phyloP scores from a whole-genome alignment of 2,329 filamentous ascomycete genomes.

The Monilinia laxa region DNA sequence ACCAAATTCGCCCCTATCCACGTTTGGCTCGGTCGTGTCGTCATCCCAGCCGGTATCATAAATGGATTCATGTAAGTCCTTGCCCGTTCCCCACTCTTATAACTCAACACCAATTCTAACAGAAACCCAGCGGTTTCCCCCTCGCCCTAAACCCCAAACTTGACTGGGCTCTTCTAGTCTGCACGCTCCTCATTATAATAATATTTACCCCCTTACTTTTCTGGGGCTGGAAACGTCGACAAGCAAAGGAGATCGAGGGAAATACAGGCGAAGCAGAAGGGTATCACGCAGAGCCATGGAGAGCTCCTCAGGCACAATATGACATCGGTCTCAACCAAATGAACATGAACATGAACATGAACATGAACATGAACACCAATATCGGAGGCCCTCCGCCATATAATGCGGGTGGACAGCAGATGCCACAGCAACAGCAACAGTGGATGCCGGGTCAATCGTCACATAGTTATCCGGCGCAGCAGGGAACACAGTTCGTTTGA shows the following conservation, averaged over 20 bases:
- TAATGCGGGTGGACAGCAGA: neutral
- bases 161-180: constrained; percentile 49
- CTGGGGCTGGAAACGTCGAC: constrained; percentile 25
- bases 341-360: constrained; percentile 2
- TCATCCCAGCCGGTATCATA: constrained; percentile 53
- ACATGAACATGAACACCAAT: neutral
- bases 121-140: constrained; percentile 51
- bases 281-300: constrained; percentile 22
- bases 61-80: constrained; percentile 56
- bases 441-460: neutral
- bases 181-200: constrained; percentile 47
- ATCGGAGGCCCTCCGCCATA: constrained; percentile 7
- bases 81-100: neutral
- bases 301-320: constrained; percentile 12
- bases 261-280: constrained; percentile 8
- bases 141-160: constrained; percentile 53
- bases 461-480: constrained; percentile 13
- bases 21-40: constrained; percentile 55
- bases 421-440: neutral
- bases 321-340: constrained; percentile 19
- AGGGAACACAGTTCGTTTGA: constrained; percentile 19
- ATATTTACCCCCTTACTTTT: constrained; percentile 39
- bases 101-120: neutral
- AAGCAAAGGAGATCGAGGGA: constrained; percentile 1
- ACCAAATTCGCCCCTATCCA: constrained; percentile 55